phyloP scores from a whole-genome alignment of 2,329 filamentous ascomycete species.

The Pochonia chlamydosporia region DNA sequence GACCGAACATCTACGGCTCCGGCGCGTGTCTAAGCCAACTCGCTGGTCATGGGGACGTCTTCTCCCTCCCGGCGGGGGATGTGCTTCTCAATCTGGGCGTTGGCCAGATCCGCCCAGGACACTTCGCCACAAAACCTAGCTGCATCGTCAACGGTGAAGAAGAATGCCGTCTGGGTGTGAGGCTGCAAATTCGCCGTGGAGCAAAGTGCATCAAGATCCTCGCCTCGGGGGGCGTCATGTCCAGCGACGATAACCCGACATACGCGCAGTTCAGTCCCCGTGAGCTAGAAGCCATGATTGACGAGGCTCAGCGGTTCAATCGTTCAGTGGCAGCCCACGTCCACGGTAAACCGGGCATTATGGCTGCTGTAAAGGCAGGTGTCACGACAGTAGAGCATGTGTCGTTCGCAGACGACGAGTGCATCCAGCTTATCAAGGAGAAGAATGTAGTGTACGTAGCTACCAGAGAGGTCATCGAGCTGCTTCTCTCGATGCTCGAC shows the following conservation, averaged over 20 bases:
- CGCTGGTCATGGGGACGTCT: constrained; percentile 39
- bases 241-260: constrained; percentile 29
- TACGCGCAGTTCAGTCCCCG: constrained; percentile 33
- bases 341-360: constrained; percentile 33
- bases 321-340: constrained; percentile 32
- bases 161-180: constrained; percentile 32
- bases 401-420: constrained; percentile 35
- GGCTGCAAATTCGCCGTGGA: constrained; percentile 33
- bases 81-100: constrained; percentile 29
- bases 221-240: constrained; percentile 32
- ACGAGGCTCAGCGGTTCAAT: constrained; percentile 28
- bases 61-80: constrained; percentile 27
- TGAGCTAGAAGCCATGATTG: constrained; percentile 29
- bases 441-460: constrained; percentile 30
- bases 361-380: constrained; percentile 29
- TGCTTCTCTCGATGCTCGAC: constrained; percentile 25
- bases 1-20: constrained; percentile 42
- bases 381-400: constrained; percentile 31
- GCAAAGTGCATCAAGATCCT: constrained; percentile 34
- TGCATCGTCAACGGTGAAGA: constrained; percentile 31
- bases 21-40: constrained; percentile 39
- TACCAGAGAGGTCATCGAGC: constrained; percentile 28
- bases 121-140: constrained; percentile 20
- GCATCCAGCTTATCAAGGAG: constrained; percentile 30
- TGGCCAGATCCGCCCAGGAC: constrained; percentile 19